These are phyloP conservation scores for Penicillium lagena DNA, from an alignment of 495 filamentous ascomycete genomes.

Conservation along the genomic window DNA sequence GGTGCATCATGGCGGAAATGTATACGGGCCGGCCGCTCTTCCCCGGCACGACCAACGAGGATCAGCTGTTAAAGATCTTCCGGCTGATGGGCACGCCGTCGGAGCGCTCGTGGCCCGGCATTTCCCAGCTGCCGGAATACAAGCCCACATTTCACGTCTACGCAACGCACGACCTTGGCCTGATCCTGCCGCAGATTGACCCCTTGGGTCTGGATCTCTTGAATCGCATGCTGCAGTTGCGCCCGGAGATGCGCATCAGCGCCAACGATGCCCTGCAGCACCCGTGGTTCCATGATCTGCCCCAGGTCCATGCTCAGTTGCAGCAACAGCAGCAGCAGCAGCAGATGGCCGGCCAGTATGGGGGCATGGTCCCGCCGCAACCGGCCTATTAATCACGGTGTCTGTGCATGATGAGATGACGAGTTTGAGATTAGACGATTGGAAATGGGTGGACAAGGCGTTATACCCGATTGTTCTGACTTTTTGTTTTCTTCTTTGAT, in stretches of 20 bases:
- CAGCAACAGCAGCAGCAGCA: constrained; percentile 40
- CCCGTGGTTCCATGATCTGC: constrained; percentile 77
- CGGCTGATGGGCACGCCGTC: constrained; percentile 94
- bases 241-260: constrained; percentile 85
- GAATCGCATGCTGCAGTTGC: constrained; percentile 82
- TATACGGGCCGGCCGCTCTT: constrained; percentile 90
- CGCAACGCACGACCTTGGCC: constrained; percentile 81
- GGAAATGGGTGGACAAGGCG: constrained; percentile 30
- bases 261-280: constrained; percentile 80
- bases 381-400: constrained; percentile 25
- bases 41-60: constrained; percentile 92
- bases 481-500: constrained; percentile 4
- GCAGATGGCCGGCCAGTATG: constrained; percentile 35
- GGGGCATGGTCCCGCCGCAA: constrained; percentile 36
- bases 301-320: constrained; percentile 45
- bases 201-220: constrained; percentile 77
- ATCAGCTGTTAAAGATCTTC: constrained; percentile 93
- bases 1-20: constrained; percentile 99
- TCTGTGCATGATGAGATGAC: constrained; percentile 25
- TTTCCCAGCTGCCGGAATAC: constrained; percentile 88
- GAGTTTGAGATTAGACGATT: constrained; percentile 21
- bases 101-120: constrained; percentile 87
- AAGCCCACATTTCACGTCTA: constrained; percentile 90
- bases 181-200: constrained; percentile 88
- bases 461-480: constrained; percentile 22